Percentiles rank a stretch among this genome's conserved stretches.
These are phyloP conservation scores for Rhynchospora breviuscula DNA, from an alignment of 176 grass and related monocot genomes.

Conservation along the genomic window DNA sequence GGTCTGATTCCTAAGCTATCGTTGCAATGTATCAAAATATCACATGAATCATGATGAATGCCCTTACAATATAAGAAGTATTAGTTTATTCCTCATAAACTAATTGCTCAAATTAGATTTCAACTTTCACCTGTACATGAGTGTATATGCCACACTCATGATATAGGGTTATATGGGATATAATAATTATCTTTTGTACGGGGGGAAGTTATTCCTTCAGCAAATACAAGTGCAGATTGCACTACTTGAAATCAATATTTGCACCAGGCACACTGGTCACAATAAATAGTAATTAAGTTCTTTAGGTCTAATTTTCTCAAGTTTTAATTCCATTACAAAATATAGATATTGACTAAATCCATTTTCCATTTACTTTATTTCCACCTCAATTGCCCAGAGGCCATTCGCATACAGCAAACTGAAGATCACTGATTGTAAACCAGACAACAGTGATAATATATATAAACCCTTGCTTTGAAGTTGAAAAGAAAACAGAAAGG, in stretches of 20 bases:
- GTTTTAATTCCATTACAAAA: background rate
- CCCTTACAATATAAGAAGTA: background rate
- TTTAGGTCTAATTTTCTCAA: background rate
- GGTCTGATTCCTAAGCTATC: conserved; percentile 1
- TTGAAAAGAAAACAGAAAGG: background rate
- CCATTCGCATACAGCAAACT: background rate
- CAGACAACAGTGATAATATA: background rate
- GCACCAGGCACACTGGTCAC: background rate
- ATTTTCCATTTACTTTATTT: background rate
- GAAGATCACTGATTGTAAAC: background rate
- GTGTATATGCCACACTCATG: background rate
- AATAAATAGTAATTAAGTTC: background rate
- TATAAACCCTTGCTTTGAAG: background rate
- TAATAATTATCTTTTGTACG: background rate
- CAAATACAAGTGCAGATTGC: background rate
- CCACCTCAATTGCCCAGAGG: background rate
- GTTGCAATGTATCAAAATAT: background rate
- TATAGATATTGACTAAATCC: background rate
- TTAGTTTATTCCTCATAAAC: background rate
- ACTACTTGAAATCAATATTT: background rate
- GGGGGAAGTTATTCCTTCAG: background rate
- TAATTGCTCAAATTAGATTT: background rate
- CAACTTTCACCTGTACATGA: background rate
- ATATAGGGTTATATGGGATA: background rate
- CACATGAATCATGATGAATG: background rate